These are phyloP conservation scores for Glycine tomentella DNA, from an alignment of 306 rosid species.

Conservation along the genomic window DNA sequence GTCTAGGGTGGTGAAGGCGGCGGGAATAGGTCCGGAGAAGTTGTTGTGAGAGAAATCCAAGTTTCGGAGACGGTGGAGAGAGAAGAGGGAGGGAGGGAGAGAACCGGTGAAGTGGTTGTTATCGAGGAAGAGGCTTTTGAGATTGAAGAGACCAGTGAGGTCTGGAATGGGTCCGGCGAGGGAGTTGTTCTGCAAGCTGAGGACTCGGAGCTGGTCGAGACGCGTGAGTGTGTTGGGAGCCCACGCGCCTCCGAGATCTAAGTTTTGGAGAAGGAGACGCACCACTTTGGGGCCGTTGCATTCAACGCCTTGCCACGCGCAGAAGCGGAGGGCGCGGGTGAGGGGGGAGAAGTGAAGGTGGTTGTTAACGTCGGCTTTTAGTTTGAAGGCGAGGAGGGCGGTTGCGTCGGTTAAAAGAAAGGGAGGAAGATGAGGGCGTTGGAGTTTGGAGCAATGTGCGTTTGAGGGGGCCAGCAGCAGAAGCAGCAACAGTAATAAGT, in stretches of 20 bases:
- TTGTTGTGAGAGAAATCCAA: conserved; percentile 75
- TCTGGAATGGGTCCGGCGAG: conserved; percentile 79
- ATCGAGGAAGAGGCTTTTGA: conserved; percentile 75
- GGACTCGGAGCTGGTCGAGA: conserved; percentile 86
- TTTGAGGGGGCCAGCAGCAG: not conserved
- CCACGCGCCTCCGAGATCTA: conserved; percentile 78
- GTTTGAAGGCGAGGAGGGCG: conserved; percentile 68
- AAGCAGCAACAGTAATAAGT: not conserved
- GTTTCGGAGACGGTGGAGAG: conserved; percentile 70
- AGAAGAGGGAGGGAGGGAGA: conserved; percentile 71
- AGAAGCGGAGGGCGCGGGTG: conserved; percentile 44
- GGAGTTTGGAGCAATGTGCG: not conserved
- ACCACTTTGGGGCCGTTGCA: conserved; percentile 57
- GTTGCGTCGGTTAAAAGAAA: conserved; percentile 52
- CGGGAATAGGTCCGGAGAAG: conserved; percentile 63
- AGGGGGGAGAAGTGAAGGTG: conserved; percentile 52
- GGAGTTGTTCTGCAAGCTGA: conserved; percentile 77
- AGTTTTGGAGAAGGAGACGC: conserved; percentile 59
- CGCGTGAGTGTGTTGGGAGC: conserved; percentile 66
- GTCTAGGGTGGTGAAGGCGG: conserved; percentile 48
- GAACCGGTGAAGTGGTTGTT: conserved; percentile 71
- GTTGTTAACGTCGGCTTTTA: conserved; percentile 63
- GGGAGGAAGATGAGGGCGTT: conserved; percentile 8
- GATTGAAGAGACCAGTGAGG: conserved; percentile 71
- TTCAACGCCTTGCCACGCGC: conserved; percentile 69